phyloP scores from a whole-genome alignment of 1,284 basidiomycete species.

The Sanguinoderma infundibulare region DNA sequence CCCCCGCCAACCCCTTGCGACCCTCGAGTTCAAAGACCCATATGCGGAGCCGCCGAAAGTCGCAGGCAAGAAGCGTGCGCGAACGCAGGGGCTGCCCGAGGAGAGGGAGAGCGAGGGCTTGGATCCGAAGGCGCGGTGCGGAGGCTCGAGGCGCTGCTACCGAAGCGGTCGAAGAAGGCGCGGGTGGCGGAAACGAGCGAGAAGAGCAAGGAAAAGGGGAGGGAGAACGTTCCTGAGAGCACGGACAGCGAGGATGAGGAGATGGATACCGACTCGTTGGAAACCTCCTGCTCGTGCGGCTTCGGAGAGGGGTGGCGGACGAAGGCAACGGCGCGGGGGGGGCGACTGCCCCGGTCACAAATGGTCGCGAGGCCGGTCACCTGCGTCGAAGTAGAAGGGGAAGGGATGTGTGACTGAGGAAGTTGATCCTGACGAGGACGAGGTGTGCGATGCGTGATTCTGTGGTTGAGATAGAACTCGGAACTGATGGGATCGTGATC shows the following conservation, averaged over 20 bases:
- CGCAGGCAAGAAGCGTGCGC: slow-evolving; percentile 22
- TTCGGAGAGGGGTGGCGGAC: slow-evolving; percentile 8
- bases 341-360: slow-evolving; percentile 6
- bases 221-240: slow-evolving; percentile 11
- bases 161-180: slow-evolving; percentile 26
- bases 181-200: slow-evolving; percentile 2
- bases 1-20: slow-evolving; percentile 13
- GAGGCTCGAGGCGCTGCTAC: slow-evolving; percentile 33
- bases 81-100: slow-evolving; percentile 18
- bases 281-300: slow-evolving; percentile 16
- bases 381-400: slow-evolving; percentile 22
- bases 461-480: not conserved
- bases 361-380: not conserved
- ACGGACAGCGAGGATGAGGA: slow-evolving; percentile 12
- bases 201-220: slow-evolving; percentile 9
- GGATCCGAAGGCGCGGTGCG: slow-evolving; percentile 28
- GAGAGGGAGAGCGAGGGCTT: slow-evolving; percentile 19
- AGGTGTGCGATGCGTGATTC: slow-evolving; percentile 18
- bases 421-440: slow-evolving; percentile 27
- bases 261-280: slow-evolving; percentile 5
- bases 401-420: slow-evolving; percentile 23
- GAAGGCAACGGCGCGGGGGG: slow-evolving; percentile 4
- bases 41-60: slow-evolving; percentile 5
- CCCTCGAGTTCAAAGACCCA: slow-evolving; percentile 16
- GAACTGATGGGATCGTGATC: not conserved